Base-by-base conservation (phyloP, 2,329 filamentous ascomycete genomes). In the Pochonia chlamydosporia region DNA sequence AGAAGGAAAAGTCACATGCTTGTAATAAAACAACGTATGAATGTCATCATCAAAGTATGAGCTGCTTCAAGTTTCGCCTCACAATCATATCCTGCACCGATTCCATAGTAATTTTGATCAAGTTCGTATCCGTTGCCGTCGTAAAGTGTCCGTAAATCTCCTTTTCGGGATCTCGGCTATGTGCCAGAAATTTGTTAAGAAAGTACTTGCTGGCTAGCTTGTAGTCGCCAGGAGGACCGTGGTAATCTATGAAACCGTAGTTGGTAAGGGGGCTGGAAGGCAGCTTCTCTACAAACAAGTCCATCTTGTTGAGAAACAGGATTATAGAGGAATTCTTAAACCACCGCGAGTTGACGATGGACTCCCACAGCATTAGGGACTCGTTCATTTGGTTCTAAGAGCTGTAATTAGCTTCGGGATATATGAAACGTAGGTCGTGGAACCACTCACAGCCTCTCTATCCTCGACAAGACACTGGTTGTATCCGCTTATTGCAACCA, bases 381-480 rank as follows among this genome's bases (percentile, higher is more conserved):
- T 92, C 87, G 67, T 90, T 88, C 87, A 91, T 92, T 87, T 91
- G 87, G 64, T 92, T 92, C 86, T 90, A 54, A 43, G 26, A 7
- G 16, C 21, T 14, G 33, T 20, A 3, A 20, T 5, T 16, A 14
- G 7, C 8, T 18, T 20, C 5, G 30, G 9, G 9, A 5, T 13
- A 14, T 8, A 5, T 8, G 30, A 5, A 14, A n/a, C 8, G 30
- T 14, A 14, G 35, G 35, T 9, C 10, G 35, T 7, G 35, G 21
- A 5, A 2, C 7, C 5, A 21, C 35, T 39, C 35, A 39, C 35
- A 10, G 35, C 35, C 14, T 21, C 14, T 3, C 35, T 91, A 66
- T 97, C 92, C 70, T 97, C 92, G 3, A 96, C 89, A 40, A 97
- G 73, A 61, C 91, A 95, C 67, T 97, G 93, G 63, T 97, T 92